A percentile compares a stretch with the other conserved stretches of the same genome.
Conservation (phyloP, 2,329 filamentous ascomycete genomes). For the Cadophora gregata region DNA sequence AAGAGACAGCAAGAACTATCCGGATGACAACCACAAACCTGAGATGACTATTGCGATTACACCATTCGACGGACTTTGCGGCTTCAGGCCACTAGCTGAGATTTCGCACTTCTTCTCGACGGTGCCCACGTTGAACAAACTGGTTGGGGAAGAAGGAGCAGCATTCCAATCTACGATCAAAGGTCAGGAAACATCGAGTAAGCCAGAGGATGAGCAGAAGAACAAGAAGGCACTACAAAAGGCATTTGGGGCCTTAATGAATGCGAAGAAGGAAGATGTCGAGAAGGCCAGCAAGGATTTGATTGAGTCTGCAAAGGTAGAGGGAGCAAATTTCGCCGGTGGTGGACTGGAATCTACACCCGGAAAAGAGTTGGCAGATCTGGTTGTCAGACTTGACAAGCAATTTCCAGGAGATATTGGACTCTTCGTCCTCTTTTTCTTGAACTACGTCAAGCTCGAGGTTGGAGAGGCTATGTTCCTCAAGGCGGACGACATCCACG, state of each 20-base stretch:
- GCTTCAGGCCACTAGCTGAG: constrained; percentile 87
- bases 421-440: constrained; percentile 93
- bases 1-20: constrained; percentile 90
- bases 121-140: constrained; percentile 65
- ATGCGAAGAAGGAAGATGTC: constrained; percentile 70
- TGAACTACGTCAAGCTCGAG: constrained; percentile 89
- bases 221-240: constrained; percentile 82
- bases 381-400: constrained; percentile 77
- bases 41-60: constrained; percentile 99
- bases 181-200: constrained; percentile 55
- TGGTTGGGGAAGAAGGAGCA: constrained; percentile 70
- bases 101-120: constrained; percentile 77
- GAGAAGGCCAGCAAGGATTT: constrained; percentile 70
- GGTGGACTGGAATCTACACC: constrained; percentile 71
- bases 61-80: constrained; percentile 93
- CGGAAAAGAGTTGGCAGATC: constrained; percentile 74
- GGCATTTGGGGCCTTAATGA: constrained; percentile 82
- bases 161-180: constrained; percentile 60
- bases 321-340: constrained; percentile 75
- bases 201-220: constrained; percentile 50
- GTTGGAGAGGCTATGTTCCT: constrained; percentile 96
- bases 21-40: constrained; percentile 99
- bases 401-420: constrained; percentile 92
- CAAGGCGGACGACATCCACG: constrained; percentile 95
- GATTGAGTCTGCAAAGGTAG: constrained; percentile 70